Base-by-base conservation (phyloP, 2,329 filamentous ascomycete species). In the Colletotrichum graminicola region DNA sequence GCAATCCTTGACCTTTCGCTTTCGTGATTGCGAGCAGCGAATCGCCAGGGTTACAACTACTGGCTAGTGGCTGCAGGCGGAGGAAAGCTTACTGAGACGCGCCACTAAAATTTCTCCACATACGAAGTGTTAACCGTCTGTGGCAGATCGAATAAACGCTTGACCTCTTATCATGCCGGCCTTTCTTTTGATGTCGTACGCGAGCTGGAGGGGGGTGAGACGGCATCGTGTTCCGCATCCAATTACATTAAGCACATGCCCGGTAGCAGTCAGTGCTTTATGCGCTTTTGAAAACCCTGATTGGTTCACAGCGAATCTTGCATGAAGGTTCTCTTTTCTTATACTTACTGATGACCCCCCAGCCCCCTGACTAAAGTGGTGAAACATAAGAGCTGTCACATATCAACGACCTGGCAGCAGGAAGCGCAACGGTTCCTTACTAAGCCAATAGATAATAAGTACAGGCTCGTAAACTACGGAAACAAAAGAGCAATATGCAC, bases 101-200 rank as follows among this genome's bases (percentile, higher is more conserved):
- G 36, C 66, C 54, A 8, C 34, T 43, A 8, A 39, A 39, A 21
- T 32, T 29, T 23, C 32, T 70, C n/a, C 54, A 29, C n/a, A 32
- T 11, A 16, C 67, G 26, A 66, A 55, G 39, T 66, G 57, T 55
- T 55, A 18, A 60, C 66, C 23, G 2, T 41, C 29, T 49, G 39
- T 29, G 62, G 55, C 32, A 61, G 23, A 55, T 41, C 7, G 32
- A 10, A 52, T 68, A 51, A 59, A 49, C 66, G 52, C 61, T 66
- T 60, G 36, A 34, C 16, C 41, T 29, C 32, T 49, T 56, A 12
- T 23, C 54, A n/a, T 23, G 11, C 32, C 18, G 12, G 34, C 34
- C 16, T 5, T 36, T 23, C 11, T 56, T 55, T 39, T 56, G 21
- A 3, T 12, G 21, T 39, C 54, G 16, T 26, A 39, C n/a, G 21